Percentiles rank a stretch among this genome's conserved stretches.
These are phyloP conservation scores for Sphagnum fallax DNA, from an alignment of 228 moss, liverwort and hornwort genomes.

Conservation along the genomic window DNA sequence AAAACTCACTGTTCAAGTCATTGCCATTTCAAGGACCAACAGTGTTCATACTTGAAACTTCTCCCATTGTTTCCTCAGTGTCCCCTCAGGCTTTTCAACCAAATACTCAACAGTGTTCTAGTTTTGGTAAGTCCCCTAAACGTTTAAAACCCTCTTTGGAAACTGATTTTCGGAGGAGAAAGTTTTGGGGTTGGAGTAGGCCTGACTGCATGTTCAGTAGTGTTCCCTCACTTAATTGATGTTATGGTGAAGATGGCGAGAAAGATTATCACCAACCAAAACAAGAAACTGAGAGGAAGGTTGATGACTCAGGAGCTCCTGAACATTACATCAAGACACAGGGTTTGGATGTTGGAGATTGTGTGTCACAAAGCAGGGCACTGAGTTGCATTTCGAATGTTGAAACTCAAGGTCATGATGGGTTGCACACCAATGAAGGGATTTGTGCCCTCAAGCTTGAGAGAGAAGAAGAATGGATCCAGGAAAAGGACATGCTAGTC, in stretches of 20 bases:
- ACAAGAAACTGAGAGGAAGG: neutral
- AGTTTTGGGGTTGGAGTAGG: neutral
- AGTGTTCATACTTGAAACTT: conserved; percentile 40
- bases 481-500: too few species aligned
- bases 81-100: neutral
- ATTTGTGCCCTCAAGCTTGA: conserved; percentile 5
- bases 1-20: conserved; percentile 36
- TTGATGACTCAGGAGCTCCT: too few species aligned
- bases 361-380: too few species aligned
- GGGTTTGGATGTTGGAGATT: too few species aligned
- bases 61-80: neutral
- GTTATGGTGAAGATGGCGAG: too few species aligned
- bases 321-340: too few species aligned
- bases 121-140: neutral
- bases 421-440: neutral
- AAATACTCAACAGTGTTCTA: neutral
- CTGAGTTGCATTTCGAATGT: neutral
- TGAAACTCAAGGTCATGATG: neutral
- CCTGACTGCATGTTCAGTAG: neutral
- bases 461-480: neutral
- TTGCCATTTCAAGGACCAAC: conserved; percentile 45
- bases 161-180: neutral
- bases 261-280: neutral
- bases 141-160: neutral
- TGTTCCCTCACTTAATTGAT: neutral